phyloP scores from a whole-genome alignment of 177 flowering plant genomes.

The Vitis hybrid region DNA sequence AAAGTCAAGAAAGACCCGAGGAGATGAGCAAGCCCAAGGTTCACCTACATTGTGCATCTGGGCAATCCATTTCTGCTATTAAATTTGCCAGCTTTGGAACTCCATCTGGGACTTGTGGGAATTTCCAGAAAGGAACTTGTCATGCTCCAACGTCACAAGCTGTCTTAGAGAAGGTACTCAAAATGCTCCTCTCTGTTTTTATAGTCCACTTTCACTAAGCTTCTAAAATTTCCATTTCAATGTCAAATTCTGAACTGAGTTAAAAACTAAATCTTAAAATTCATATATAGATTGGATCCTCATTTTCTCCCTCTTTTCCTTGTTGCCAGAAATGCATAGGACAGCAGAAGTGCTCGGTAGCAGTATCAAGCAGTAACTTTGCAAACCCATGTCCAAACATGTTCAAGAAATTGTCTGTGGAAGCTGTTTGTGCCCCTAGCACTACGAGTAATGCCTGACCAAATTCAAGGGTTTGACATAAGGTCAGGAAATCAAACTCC shows the following conservation, averaged over 20 bases:
- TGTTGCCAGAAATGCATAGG: conserved; percentile 69
- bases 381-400: conserved; percentile 95
- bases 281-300: too few relatives aligned
- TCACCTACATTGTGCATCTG: conserved; percentile 63
- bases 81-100: conserved; percentile 87
- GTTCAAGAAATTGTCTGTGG: conserved; percentile 78
- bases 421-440: conserved; percentile 68
- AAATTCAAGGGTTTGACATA: conserved; percentile 21
- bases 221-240: background rate
- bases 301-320: too few relatives aligned
- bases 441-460: conserved; percentile 17
- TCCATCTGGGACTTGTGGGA: conserved; percentile 16
- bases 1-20: conserved; percentile 63
- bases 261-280: too few relatives aligned
- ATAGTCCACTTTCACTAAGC: background rate
- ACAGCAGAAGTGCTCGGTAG: conserved; percentile 64
- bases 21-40: conserved; percentile 68
- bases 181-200: background rate
- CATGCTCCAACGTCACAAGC: conserved; percentile 46
- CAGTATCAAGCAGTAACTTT: conserved; percentile 75
- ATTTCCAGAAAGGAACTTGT: conserved; percentile 68
- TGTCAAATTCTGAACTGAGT: background rate
- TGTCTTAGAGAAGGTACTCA: conserved; percentile 65
- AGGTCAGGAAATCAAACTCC: too few relatives aligned
- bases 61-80: conserved; percentile 76